A percentile compares a stretch with the other conserved stretches of the same genome.
phyloP scores from a whole-genome alignment of 2,329 filamentous ascomycete species.

The Colletotrichum cereale region DNA sequence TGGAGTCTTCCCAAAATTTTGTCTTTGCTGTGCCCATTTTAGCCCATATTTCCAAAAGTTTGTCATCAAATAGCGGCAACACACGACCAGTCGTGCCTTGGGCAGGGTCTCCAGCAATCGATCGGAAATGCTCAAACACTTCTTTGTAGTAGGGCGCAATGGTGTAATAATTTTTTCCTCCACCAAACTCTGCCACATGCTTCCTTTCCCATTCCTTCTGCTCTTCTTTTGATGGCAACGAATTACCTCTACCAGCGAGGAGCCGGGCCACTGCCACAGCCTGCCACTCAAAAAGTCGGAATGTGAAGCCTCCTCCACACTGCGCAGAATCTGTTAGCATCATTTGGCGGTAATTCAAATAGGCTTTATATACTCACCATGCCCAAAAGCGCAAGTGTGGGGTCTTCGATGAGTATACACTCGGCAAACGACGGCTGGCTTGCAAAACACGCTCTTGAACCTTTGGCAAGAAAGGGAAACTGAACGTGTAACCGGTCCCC shows the following conservation, averaged over 20 bases:
- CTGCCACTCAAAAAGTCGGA: conserved; percentile 55
- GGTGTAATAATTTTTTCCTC: conserved; percentile 51
- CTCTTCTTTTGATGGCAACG: conserved; percentile 45
- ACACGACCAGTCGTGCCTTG: conserved; percentile 52
- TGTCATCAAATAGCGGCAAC: conserved; percentile 57
- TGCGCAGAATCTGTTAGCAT: conserved; percentile 28
- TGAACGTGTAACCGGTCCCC: conserved; percentile 71
- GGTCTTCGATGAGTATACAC: conserved; percentile 54
- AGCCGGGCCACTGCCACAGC: conserved; percentile 52
- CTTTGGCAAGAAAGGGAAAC: conserved; percentile 64
- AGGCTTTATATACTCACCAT: conserved; percentile 46
- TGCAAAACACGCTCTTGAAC: conserved; percentile 58
- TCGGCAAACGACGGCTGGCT: conserved; percentile 49
- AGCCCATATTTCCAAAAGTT: conserved; percentile 51
- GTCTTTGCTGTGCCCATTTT: conserved; percentile 48
- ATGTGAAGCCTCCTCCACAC: conserved; percentile 53
- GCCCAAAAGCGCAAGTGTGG: conserved; percentile 50
- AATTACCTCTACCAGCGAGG: conserved; percentile 48
- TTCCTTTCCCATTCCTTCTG: conserved; percentile 50
- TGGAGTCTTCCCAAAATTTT: conserved; percentile 46
- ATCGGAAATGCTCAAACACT: conserved; percentile 55
- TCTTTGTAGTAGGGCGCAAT: conserved; percentile 52
- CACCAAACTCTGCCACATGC: conserved; percentile 46
- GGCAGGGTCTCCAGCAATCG: conserved; percentile 56
- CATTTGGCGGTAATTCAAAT: no score